Evolutionary conservation across 257 asterid species (phyloP), one percentile per base, ranked within the genome.

Genomic region (Penstemon davidsonii): DNA sequence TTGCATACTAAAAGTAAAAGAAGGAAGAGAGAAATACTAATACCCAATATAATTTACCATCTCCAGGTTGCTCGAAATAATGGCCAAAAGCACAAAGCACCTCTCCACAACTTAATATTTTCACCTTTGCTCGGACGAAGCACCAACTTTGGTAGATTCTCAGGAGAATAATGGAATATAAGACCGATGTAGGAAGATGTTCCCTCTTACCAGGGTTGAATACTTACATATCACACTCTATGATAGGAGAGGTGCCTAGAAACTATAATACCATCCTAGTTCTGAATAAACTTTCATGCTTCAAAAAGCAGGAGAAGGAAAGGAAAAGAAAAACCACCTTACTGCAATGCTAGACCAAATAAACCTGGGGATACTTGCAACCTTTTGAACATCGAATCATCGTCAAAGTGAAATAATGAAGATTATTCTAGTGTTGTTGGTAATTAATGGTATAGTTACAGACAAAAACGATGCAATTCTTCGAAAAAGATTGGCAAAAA

Each of bases 41-140:
- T 82, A 88, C 95, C 89, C 82, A 40, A 77, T 70, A 75, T 11
- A 53, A 76, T 85, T 90, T 87, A 93, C 97, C 97, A 15, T 73
- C 88, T 79, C 83, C 78, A 56, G 18, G 83, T 82, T 68, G 91
- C 91, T 86, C 75, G 87, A 81, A 74, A 85, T 78, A 82, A 82
- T 75, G 81, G 78, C 83, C 94, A 83, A 78, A 81, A 70, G 85
- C 77, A 81, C 69, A 83, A 83, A 55, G 76, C 79, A 84, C 75
- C 79, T 66, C 68, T 79, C 81, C 83, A 60, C 78, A 15, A 69
- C 78, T 79, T 81, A 80, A 78, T 52, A 62, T 53, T 75, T 79
- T 82, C 79, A 77, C 86, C 92, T 85, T 92, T 78, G 84, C 79
- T 77, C 80, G 79, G 77, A 80, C 70, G 86, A 79, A 76, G 82